These are phyloP conservation scores for Parsonsia alboflavescens DNA, from an alignment of 257 asterid genomes.

Conservation along the genomic window DNA sequence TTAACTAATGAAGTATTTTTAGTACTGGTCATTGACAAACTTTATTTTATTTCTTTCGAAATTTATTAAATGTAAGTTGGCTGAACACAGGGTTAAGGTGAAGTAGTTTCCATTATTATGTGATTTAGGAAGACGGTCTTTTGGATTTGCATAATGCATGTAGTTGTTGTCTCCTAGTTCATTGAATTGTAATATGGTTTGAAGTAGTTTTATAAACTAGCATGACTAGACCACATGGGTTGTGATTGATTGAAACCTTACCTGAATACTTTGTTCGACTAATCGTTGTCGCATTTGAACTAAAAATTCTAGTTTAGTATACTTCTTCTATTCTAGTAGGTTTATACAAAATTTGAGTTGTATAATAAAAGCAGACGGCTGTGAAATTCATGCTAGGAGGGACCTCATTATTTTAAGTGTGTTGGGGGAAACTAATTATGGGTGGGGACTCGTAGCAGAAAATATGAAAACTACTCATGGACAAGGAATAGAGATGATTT, in stretches of 20 bases:
- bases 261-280: too few species aligned
- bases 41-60: not conserved
- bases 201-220: constrained; percentile 5
- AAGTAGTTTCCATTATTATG: not conserved
- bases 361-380: constrained; percentile 7
- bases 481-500: not conserved
- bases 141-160: constrained; percentile 20
- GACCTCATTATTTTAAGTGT: not conserved
- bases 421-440: not conserved
- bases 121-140: constrained; percentile 9
- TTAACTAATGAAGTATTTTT: not conserved
- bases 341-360: not conserved
- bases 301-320: constrained; percentile 3
- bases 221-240: constrained; percentile 27
- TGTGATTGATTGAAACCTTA: constrained; percentile 13
- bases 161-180: constrained; percentile 20
- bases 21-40: not conserved
- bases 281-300: constrained; percentile 13
- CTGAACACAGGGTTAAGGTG: not conserved
- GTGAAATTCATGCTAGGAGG: constrained; percentile 3
- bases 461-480: not conserved
- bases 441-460: not conserved
- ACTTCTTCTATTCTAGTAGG: not conserved
- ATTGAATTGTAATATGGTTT: constrained; percentile 15
- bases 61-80: not conserved